Conservation (phyloP, 306 rosid genomes). For the Lotus japonicus region DNA sequence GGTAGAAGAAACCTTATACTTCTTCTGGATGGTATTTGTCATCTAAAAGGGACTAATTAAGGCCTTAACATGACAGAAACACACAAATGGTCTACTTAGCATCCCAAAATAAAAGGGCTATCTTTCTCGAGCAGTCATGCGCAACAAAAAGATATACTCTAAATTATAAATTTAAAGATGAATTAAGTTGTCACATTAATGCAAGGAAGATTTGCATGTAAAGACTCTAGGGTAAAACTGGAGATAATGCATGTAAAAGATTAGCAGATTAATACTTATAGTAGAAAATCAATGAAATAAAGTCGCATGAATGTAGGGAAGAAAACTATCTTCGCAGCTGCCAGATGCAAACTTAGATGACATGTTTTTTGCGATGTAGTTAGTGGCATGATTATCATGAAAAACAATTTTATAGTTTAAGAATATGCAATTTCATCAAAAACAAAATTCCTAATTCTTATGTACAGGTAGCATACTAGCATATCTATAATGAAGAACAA, state of each 20-base stretch:
- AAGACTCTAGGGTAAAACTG: neutral
- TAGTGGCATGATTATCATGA: neutral
- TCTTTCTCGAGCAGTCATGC: neutral
- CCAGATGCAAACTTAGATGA: neutral
- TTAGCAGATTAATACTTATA: neutral
- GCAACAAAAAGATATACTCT: neutral
- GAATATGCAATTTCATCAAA: neutral
- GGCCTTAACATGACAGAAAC: conserved; percentile 28
- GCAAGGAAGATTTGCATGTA: neutral
- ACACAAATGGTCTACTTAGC: neutral
- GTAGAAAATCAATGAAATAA: neutral
- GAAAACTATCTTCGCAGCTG: neutral
- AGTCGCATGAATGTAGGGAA: neutral
- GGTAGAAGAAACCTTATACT: conserved; percentile 85
- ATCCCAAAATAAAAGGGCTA: neutral
- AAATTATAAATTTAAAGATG: neutral
- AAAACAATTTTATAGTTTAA: neutral
- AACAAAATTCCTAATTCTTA: too few relatives aligned
- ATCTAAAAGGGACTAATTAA: conserved; percentile 63
- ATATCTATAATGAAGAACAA: neutral
- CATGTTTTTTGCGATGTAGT: neutral
- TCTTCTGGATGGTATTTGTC: conserved; percentile 95
- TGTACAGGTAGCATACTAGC: neutral
- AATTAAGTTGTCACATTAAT: neutral
- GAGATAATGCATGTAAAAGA: neutral